These are phyloP conservation scores for Tolypocladium album DNA, from an alignment of 2,329 filamentous ascomycete genomes.

Conservation along the genomic window DNA sequence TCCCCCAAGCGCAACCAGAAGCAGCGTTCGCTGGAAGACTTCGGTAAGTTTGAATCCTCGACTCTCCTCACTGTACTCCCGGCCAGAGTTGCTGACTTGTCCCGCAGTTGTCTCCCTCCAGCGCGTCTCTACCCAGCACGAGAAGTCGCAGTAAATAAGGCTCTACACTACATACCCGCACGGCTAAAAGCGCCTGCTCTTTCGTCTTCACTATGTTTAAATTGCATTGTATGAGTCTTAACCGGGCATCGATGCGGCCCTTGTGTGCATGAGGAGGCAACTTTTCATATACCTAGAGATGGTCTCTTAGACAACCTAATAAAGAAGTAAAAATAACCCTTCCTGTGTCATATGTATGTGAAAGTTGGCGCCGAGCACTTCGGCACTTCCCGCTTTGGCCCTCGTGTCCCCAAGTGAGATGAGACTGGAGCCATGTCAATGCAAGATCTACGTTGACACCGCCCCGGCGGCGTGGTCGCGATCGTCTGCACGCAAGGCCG, in stretches of 20 bases:
- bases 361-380: neutral
- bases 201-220: slow-evolving; percentile 28
- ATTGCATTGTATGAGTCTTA: slow-evolving; percentile 27
- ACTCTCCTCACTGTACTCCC: neutral
- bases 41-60: slow-evolving; percentile 50
- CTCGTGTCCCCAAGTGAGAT: neutral
- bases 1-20: slow-evolving; percentile 71
- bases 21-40: slow-evolving; percentile 80
- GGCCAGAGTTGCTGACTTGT: slow-evolving; percentile 14
- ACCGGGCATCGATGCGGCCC: slow-evolving; percentile 5
- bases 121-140: slow-evolving; percentile 84
- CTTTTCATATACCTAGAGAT: slow-evolving; percentile 27
- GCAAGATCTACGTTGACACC: neutral
- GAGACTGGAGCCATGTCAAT: neutral
- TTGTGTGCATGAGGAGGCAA: slow-evolving; percentile 22
- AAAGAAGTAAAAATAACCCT: slow-evolving; percentile 24
- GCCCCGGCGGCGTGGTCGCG: too few species aligned
- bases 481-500: neutral
- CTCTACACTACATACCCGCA: slow-evolving; percentile 26
- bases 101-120: slow-evolving; percentile 70
- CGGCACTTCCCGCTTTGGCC: too few species aligned
- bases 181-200: slow-evolving; percentile 22
- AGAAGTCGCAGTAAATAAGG: slow-evolving; percentile 62
- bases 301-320: slow-evolving; percentile 29
- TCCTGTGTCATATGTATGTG: neutral